Evolutionary conservation across 768 basidiomycete species (phyloP).

Genomic region (Plicaturopsis crispa): DNA sequence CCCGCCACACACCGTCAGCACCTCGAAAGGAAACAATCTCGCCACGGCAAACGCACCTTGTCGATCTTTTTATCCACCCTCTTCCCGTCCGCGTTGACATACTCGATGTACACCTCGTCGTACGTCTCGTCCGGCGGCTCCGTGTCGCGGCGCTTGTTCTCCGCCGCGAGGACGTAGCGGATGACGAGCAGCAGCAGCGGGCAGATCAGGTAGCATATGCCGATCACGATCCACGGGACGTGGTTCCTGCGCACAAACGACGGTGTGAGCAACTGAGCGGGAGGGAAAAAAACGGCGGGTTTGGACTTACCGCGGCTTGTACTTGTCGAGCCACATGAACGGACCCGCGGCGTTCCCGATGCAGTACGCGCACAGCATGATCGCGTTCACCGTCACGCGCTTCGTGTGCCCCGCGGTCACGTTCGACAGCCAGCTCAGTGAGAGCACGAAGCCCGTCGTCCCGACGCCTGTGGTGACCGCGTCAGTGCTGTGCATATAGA

Average conservation of each 20-base stretch:
- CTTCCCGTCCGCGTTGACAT: conserved; percentile 40
- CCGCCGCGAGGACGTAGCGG: conserved; percentile 42
- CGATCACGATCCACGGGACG: conserved; percentile 74
- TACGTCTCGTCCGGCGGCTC: conserved; percentile 46
- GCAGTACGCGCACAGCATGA: conserved; percentile 68
- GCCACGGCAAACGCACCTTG: conserved; percentile 40
- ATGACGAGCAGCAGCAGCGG: conserved; percentile 40
- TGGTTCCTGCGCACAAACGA: conserved; percentile 41
- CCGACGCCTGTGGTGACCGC: conserved; percentile 28
- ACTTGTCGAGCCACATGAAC: conserved; percentile 70
- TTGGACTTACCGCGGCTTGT: conserved; percentile 51
- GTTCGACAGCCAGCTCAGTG: conserved; percentile 55
- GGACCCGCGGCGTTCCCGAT: conserved; percentile 63
- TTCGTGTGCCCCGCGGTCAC: conserved; percentile 72
- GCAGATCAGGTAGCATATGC: conserved; percentile 50
- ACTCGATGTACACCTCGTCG: conserved; percentile 58
- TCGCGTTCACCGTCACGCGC: conserved; percentile 61
- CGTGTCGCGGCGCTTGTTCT: conserved; percentile 59
- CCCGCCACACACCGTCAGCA: conserved; percentile 4
- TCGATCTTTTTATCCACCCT: conserved; percentile 50
- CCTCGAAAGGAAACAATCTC: background rate
- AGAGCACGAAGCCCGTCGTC: conserved; percentile 52
- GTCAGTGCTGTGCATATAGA: background rate
- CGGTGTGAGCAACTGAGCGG: background rate
- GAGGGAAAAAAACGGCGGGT: background rate